Conservation (phyloP, 2,329 filamentous ascomycete genomes). For the Talaromyces sp. region DNA sequence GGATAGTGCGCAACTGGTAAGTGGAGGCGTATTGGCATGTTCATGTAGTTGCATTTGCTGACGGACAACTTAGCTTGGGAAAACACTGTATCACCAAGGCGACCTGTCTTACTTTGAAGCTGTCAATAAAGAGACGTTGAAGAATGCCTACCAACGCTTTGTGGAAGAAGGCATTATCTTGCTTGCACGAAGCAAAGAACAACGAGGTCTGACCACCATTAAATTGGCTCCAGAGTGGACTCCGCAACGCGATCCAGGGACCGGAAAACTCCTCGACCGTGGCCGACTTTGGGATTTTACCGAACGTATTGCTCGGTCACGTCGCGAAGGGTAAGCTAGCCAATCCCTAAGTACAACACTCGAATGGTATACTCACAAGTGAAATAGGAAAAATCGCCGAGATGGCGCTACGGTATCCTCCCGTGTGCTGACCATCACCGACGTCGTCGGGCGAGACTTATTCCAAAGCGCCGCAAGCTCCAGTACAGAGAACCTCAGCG, state of each 20-base stretch:
- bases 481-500: slow-evolving; percentile 20
- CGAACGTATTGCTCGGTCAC: slow-evolving; percentile 73
- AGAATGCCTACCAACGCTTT: slow-evolving; percentile 84
- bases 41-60: slow-evolving; percentile 11
- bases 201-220: slow-evolving; percentile 39
- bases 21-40: slow-evolving; percentile 24
- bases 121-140: slow-evolving; percentile 95
- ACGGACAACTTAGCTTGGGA: slow-evolving; percentile 61
- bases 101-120: slow-evolving; percentile 97
- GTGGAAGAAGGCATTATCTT: slow-evolving; percentile 85
- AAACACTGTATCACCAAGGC: slow-evolving; percentile 95
- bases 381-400: slow-evolving; percentile 70
- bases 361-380: background rate
- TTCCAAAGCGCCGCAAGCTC: slow-evolving; percentile 43
- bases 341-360: background rate
- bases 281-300: slow-evolving; percentile 89
- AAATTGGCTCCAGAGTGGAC: slow-evolving; percentile 70
- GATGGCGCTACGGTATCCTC: slow-evolving; percentile 85
- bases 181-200: slow-evolving; percentile 61
- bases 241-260: slow-evolving; percentile 58
- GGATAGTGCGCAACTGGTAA: slow-evolving; percentile 69
- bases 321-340: slow-evolving; percentile 64
- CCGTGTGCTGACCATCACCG: slow-evolving; percentile 71
- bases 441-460: slow-evolving; percentile 63
- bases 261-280: slow-evolving; percentile 57